Evolutionary conservation across 2,329 filamentous ascomycete species (phyloP).

Genomic region (Colletotrichum tabaci): DNA sequence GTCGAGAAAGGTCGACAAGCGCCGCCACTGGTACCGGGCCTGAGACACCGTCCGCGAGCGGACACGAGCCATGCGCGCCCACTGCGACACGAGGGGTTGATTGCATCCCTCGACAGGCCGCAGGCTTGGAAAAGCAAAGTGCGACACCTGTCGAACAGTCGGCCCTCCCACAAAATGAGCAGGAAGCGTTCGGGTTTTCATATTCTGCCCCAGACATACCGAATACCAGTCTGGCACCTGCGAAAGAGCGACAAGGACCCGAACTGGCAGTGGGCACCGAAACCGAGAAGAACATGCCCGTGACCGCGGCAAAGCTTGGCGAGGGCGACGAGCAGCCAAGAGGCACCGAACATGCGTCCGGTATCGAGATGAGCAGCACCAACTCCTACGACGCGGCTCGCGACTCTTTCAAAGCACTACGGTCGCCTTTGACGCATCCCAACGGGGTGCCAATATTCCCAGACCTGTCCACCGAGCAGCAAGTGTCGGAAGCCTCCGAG

Average conservation of each 20-base stretch:
- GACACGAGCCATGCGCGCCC: neutral
- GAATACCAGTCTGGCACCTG: neutral
- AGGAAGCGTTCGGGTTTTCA: neutral
- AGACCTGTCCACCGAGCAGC: slow-evolving; percentile 52
- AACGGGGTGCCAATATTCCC: slow-evolving; percentile 57
- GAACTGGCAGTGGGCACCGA: neutral
- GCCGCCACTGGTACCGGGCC: neutral
- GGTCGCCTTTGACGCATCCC: slow-evolving; percentile 54
- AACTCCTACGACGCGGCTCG: neutral
- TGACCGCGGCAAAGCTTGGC: neutral
- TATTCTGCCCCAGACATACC: neutral
- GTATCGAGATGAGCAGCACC: neutral
- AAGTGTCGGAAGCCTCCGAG: slow-evolving; percentile 54
- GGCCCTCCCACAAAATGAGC: neutral
- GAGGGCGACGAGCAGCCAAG: neutral
- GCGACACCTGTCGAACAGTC: neutral
- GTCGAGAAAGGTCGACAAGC: neutral
- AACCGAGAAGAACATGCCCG: neutral
- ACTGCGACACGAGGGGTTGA: slow-evolving; percentile 1
- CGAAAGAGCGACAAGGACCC: neutral
- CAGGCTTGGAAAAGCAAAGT: neutral
- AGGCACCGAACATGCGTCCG: neutral
- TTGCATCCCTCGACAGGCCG: slow-evolving; percentile 15
- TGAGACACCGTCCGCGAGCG: slow-evolving; percentile 35
- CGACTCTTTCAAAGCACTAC: slow-evolving; percentile 38